phyloP scores from a whole-genome alignment of 805 yeast species.

The Zygosaccharomyces lentus region DNA sequence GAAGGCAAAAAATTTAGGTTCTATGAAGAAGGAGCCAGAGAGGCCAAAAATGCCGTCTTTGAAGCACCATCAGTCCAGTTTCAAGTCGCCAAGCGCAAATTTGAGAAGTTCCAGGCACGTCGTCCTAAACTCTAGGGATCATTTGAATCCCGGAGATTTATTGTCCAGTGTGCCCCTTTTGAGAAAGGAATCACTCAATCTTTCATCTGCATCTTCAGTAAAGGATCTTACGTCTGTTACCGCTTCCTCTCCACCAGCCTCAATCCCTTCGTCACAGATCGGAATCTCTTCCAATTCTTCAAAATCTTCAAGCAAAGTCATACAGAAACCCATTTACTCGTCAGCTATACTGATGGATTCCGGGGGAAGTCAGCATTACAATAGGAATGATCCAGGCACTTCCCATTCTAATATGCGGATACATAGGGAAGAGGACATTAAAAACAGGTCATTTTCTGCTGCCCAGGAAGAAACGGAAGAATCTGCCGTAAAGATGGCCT shows the following conservation, averaged over 20 bases:
- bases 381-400: slow-evolving; percentile 1
- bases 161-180: slow-evolving; percentile 75
- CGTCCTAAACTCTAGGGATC: slow-evolving; percentile 49
- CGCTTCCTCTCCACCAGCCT: slow-evolving; percentile 7
- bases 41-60: slow-evolving; percentile 11
- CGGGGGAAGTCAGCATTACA: neutral
- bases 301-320: slow-evolving; percentile 5
- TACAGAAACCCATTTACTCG: slow-evolving; percentile 7
- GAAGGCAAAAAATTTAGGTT: slow-evolving; percentile 9
- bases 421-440: slow-evolving; percentile 24
- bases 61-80: slow-evolving; percentile 7
- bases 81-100: slow-evolving; percentile 7
- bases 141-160: slow-evolving; percentile 78
- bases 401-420: neutral
- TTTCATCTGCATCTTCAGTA: neutral
- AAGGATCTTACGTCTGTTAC: slow-evolving; percentile 3
- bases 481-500: slow-evolving; percentile 53
- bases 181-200: slow-evolving; percentile 29
- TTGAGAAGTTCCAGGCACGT: slow-evolving; percentile 43
- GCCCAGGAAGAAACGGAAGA: slow-evolving; percentile 73
- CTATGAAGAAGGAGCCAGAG: slow-evolving; percentile 2
- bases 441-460: slow-evolving; percentile 41
- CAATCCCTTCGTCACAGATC: slow-evolving; percentile 4
- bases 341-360: slow-evolving; percentile 6
- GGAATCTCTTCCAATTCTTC: slow-evolving; percentile 7